Evolutionary conservation across 768 basidiomycete genomes (phyloP), one percentile per base, ranked within the genome.

Genomic region (Russula brevipes): DNA sequence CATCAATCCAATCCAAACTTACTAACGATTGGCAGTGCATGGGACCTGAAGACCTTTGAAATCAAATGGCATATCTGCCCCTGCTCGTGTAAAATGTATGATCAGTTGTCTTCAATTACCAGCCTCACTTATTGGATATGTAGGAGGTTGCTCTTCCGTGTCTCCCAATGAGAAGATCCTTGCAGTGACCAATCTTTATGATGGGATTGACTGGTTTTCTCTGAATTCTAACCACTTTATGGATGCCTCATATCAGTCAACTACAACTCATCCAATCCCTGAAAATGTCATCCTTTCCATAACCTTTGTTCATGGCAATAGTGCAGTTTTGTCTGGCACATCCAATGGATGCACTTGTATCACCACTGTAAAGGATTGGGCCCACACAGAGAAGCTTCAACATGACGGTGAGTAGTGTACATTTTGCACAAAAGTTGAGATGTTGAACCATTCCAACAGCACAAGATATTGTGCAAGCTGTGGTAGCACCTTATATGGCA

Each of bases 91-190:
- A 58, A 49, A 36, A 58, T 58, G 57, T 59, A 49, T 14, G 39
- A 12, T 24, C 9, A 31, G 10, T 14, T 6, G 14, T 24, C 14
- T n/a, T 58, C 30, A 41, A 4, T 8, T 9, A 8, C 10, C 24
- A 38, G 4, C 24, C 14, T 3, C 19, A 2, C 1, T 9, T n/a
- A n/a, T 14, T 17, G 12, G 31, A 30, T 17, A 41, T 14, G 10
- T 10, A 59, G 58, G 58, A 51, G 58, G 57, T 1, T 58, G 46
- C 41, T 58, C 57, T 39, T 46, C 47, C 5, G 33, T 56, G 11
- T 56, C 55, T 5, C 55, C 55, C 0, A 19, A 56, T 56, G 6
- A 56, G 44, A 56, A 12, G 17, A 31, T 12, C 19, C 55, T 56
- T 17, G 55, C 33, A 2, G 33, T 56, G 16, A 56, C 55, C 8